phyloP scores from a whole-genome alignment of 1,284 basidiomycete genomes.

The Cryptococcus neoformans region DNA sequence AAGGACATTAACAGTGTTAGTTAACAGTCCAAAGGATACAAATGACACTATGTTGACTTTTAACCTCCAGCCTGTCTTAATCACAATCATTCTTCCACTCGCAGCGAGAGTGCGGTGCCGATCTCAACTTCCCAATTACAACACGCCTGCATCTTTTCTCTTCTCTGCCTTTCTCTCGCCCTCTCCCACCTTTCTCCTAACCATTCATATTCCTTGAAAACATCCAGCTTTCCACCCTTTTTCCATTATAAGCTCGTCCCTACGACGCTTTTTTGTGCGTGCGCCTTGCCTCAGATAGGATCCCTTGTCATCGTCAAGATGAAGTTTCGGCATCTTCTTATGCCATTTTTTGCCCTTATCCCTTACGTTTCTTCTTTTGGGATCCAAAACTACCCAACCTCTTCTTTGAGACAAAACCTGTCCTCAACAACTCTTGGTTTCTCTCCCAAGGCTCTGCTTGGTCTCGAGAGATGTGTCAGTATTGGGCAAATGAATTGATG shows the following conservation, averaged over 20 bases:
- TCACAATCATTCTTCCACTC: too few species aligned
- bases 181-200: too few species aligned
- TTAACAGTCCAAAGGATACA: too few species aligned
- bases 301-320: background rate
- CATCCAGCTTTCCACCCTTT: background rate
- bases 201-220: background rate
- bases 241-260: background rate
- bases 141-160: too few species aligned
- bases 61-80: too few species aligned
- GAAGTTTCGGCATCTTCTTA: background rate
- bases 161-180: too few species aligned
- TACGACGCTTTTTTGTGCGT: background rate
- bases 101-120: too few species aligned
- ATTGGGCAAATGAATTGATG: background rate
- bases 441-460: background rate
- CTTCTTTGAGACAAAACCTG: background rate
- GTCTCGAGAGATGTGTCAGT: background rate
- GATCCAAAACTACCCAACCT: slow-evolving; percentile 1
- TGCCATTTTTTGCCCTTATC: background rate
- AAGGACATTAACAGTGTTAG: too few species aligned
- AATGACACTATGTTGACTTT: too few species aligned
- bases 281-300: background rate
- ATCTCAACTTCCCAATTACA: too few species aligned
- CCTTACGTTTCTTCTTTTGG: too few species aligned
- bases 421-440: background rate